Percentiles rank a stretch among this genome's conserved stretches.
Evolutionary conservation across 441 rosid species (phyloP).

Genomic region (Brassica balearica): DNA sequence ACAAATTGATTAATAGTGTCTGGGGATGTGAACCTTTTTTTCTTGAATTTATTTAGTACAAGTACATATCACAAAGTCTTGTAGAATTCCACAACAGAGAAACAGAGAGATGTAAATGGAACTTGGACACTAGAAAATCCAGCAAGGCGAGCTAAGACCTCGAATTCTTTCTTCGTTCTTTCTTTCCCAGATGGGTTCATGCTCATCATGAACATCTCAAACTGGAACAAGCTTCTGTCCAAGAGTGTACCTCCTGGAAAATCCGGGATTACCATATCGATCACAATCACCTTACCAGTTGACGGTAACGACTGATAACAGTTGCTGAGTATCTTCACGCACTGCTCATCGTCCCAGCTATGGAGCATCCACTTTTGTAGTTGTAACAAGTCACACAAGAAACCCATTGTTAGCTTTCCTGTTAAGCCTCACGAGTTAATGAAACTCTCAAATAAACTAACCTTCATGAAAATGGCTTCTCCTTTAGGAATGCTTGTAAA

Average conservation of each 20-base stretch:
- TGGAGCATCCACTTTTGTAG: slow-evolving; percentile 55
- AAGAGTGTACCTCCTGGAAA: slow-evolving; percentile 39
- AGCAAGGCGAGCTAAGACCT: slow-evolving; percentile 47
- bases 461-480: slow-evolving; percentile 63
- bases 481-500: slow-evolving; percentile 50
- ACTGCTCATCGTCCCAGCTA: slow-evolving; percentile 46
- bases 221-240: slow-evolving; percentile 48
- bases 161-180: slow-evolving; percentile 52
- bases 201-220: slow-evolving; percentile 47
- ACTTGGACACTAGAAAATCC: slow-evolving; percentile 51
- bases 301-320: slow-evolving; percentile 47
- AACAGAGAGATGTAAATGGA: slow-evolving; percentile 46
- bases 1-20: no score
- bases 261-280: slow-evolving; percentile 51
- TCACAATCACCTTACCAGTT: slow-evolving; percentile 50
- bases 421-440: neutral
- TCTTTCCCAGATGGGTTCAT: slow-evolving; percentile 48
- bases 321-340: slow-evolving; percentile 53
- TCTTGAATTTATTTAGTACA: neutral
- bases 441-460: neutral
- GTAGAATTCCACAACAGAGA: slow-evolving; percentile 54
- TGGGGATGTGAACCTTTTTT: neutral
- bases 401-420: neutral
- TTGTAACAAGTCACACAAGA: slow-evolving; percentile 15
- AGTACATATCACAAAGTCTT: slow-evolving; percentile 37